Conservation (phyloP, 2,329 filamentous ascomycete species). For the Colletotrichum shisoi region DNA sequence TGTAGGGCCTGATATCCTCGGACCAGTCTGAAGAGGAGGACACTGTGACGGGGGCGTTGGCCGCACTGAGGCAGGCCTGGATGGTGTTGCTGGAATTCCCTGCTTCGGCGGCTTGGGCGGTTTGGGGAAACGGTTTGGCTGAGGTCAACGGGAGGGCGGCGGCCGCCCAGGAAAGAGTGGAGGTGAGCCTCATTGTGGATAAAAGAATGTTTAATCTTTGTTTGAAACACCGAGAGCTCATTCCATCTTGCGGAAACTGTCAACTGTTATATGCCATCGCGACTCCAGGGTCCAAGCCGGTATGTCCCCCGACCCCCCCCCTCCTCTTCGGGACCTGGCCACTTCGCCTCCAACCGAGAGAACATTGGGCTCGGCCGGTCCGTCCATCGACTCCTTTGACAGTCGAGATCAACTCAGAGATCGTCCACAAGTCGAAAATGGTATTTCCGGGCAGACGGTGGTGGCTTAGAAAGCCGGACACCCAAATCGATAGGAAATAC, state of each 20-base stretch:
- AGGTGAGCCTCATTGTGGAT: conserved; percentile 10
- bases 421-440: background rate
- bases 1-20: conserved; percentile 45
- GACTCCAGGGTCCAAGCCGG: background rate
- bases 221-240: too few species aligned
- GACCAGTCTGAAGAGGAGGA: conserved; percentile 39
- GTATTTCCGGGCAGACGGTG: too few species aligned
- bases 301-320: background rate
- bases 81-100: conserved; percentile 25
- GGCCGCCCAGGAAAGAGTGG: conserved; percentile 13
- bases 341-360: background rate
- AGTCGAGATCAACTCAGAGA: too few species aligned
- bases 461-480: too few species aligned
- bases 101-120: background rate
- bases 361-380: background rate
- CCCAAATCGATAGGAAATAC: too few species aligned
- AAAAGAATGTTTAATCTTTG: background rate
- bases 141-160: background rate
- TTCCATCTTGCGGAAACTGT: background rate
- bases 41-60: conserved; percentile 40
- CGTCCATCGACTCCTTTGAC: conserved; percentile 9
- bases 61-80: conserved; percentile 42
- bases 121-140: conserved; percentile 22
- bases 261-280: background rate
- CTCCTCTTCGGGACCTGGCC: background rate